These are phyloP conservation scores for Acer saccharum DNA, from an alignment of 345 rosid species.

Conservation along the genomic window DNA sequence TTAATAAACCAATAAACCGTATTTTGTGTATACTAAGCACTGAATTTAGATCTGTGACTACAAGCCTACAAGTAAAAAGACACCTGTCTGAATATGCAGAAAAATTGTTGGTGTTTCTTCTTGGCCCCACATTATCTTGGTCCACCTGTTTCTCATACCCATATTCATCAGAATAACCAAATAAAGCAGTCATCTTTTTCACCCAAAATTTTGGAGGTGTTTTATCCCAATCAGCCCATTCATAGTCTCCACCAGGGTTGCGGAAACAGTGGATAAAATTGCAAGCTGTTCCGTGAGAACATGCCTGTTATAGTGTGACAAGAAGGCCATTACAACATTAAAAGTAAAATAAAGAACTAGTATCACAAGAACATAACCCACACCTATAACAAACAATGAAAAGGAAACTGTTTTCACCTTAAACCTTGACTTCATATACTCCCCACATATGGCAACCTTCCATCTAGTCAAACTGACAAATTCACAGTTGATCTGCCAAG, in stretches of 20 bases:
- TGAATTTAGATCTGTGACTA: background rate
- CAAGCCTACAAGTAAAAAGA: background rate
- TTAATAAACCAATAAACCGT: background rate
- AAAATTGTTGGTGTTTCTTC: slow-evolving; percentile 35
- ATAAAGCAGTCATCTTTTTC: slow-evolving; percentile 75
- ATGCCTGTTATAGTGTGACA: slow-evolving; percentile 50
- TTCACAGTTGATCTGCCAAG: slow-evolving; percentile 74
- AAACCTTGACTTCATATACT: slow-evolving; percentile 81
- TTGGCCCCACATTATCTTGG: slow-evolving; percentile 34
- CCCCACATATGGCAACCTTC: slow-evolving; percentile 98
- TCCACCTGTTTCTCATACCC: slow-evolving; percentile 38
- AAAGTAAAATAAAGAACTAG: background rate
- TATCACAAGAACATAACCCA: slow-evolving; percentile 1
- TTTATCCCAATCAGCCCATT: slow-evolving; percentile 97
- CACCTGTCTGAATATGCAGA: slow-evolving; percentile 47
- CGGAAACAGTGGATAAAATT: slow-evolving; percentile 96
- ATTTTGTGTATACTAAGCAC: background rate
- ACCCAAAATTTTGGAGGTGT: slow-evolving; percentile 93
- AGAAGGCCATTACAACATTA: background rate
- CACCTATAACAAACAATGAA: background rate
- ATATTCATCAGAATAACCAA: slow-evolving; percentile 68
- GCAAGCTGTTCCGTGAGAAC: slow-evolving; percentile 92
- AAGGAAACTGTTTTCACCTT: slow-evolving; percentile 46
- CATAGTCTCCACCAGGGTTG: slow-evolving; percentile 98
- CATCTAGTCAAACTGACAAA: slow-evolving; percentile 83